These are phyloP conservation scores for Knoxdaviesia capensis DNA, from an alignment of 2,329 filamentous ascomycete species.

Conservation along the genomic window DNA sequence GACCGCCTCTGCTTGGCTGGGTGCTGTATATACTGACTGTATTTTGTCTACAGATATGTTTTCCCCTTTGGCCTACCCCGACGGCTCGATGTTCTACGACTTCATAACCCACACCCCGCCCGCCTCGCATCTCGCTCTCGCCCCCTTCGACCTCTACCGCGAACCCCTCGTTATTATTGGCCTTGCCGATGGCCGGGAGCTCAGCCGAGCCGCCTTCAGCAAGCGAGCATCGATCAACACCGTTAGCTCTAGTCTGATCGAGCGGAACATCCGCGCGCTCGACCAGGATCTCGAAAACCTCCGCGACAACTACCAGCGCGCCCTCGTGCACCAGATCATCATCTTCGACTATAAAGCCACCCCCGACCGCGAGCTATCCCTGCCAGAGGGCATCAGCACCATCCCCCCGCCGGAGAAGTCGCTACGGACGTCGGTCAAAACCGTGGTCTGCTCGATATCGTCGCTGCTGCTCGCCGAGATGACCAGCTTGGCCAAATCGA, in stretches of 20 bases:
- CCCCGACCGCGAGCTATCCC: conserved; percentile 25
- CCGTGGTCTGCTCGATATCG: conserved; percentile 61
- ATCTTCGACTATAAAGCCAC: conserved; percentile 52
- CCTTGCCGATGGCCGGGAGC: conserved; percentile 61
- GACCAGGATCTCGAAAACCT: conserved; percentile 51
- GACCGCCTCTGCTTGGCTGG: neutral
- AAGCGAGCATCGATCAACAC: conserved; percentile 33
- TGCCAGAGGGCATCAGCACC: conserved; percentile 47
- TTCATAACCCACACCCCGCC: conserved; percentile 62
- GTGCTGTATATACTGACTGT: neutral
- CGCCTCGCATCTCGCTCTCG: conserved; percentile 58
- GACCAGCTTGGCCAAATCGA: conserved; percentile 50
- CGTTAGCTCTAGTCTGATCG: conserved; percentile 14
- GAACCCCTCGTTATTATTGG: conserved; percentile 71
- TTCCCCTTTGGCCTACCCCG: conserved; percentile 71
- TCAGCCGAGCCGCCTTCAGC: conserved; percentile 31
- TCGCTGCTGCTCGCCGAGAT: conserved; percentile 56
- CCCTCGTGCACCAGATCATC: conserved; percentile 57
- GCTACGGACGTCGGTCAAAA: conserved; percentile 52
- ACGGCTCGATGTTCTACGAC: conserved; percentile 75
- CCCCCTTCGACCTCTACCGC: conserved; percentile 78
- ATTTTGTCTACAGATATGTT: conserved; percentile 55
- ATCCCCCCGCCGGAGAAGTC: conserved; percentile 50
- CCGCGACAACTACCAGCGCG: conserved; percentile 53
- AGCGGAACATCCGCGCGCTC: conserved; percentile 36